Evolutionary conservation across 2,329 filamentous ascomycete genomes (phyloP).

Genomic region (Lachnellula subtilissima): DNA sequence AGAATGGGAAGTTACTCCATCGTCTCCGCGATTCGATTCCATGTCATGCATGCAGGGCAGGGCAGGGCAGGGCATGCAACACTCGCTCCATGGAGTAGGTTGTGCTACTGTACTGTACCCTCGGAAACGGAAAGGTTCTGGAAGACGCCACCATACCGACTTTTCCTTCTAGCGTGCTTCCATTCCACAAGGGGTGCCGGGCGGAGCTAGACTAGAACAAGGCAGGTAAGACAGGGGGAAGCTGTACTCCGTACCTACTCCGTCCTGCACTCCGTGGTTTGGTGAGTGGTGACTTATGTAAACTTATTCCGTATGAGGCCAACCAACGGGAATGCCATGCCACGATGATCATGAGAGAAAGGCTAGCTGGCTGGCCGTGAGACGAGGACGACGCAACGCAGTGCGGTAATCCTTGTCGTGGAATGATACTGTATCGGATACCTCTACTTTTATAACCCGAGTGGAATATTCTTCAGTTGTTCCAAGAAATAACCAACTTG

Average conservation of each 20-base stretch:
- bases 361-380: not conserved
- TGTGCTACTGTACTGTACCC: not conserved
- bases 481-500: not conserved
- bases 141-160: slow-evolving; percentile 14
- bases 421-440: not conserved
- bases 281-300: too few relatives aligned
- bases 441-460: not conserved
- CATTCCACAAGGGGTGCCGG: not conserved
- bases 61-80: too few relatives aligned
- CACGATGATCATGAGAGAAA: too few relatives aligned
- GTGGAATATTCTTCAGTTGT: not conserved
- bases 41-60: too few relatives aligned
- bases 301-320: too few relatives aligned
- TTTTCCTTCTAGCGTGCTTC: slow-evolving; percentile 18
- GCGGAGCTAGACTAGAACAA: too few relatives aligned
- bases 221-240: not conserved
- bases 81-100: too few relatives aligned
- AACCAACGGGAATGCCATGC: too few relatives aligned
- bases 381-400: not conserved
- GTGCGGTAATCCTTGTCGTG: not conserved
- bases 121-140: slow-evolving; percentile 17
- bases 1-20: too few relatives aligned
- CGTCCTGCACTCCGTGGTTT: too few relatives aligned
- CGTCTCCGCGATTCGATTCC: too few relatives aligned
- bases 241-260: too few relatives aligned